These are phyloP conservation scores for Lactarius evosmus DNA, from an alignment of 768 basidiomycete species.

Conservation along the genomic window DNA sequence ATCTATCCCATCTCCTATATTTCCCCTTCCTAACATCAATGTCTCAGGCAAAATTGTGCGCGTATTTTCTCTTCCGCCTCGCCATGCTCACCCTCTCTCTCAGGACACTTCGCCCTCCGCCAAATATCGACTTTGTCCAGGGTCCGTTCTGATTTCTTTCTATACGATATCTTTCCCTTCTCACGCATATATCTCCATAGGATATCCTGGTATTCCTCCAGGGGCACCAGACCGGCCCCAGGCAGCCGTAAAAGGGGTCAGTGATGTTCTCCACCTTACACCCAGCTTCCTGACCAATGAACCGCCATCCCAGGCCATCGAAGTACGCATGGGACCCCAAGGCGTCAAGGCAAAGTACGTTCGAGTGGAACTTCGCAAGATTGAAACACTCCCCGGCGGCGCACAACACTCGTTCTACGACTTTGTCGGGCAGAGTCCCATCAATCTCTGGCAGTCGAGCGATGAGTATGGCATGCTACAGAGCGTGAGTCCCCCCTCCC, in stretches of 20 bases:
- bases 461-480: conserved; percentile 69
- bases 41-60: conserved; percentile 22
- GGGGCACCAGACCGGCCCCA: conserved; percentile 70
- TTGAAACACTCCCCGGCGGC: conserved; percentile 77
- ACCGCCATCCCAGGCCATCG: conserved; percentile 61
- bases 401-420: conserved; percentile 71
- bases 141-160: conserved; percentile 37
- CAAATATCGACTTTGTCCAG: conserved; percentile 85
- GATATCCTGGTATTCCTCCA: conserved; percentile 89
- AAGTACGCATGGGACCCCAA: conserved; percentile 69
- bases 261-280: conserved; percentile 32
- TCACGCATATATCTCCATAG: conserved; percentile 37
- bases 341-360: conserved; percentile 92
- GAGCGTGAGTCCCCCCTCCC: conserved; percentile 47
- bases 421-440: conserved; percentile 75
- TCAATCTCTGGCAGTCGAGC: conserved; percentile 77
- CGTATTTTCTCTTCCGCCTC: background rate
- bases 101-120: conserved; percentile 81
- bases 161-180: conserved; percentile 2
- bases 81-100: background rate
- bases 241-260: conserved; percentile 81
- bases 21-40: background rate
- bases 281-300: conserved; percentile 14
- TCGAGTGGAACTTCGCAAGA: conserved; percentile 84
- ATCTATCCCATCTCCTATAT: background rate